These are phyloP conservation scores for Tetrastigma voinierianum DNA, from an alignment of 164 flowering plant genomes.

Conservation along the genomic window DNA sequence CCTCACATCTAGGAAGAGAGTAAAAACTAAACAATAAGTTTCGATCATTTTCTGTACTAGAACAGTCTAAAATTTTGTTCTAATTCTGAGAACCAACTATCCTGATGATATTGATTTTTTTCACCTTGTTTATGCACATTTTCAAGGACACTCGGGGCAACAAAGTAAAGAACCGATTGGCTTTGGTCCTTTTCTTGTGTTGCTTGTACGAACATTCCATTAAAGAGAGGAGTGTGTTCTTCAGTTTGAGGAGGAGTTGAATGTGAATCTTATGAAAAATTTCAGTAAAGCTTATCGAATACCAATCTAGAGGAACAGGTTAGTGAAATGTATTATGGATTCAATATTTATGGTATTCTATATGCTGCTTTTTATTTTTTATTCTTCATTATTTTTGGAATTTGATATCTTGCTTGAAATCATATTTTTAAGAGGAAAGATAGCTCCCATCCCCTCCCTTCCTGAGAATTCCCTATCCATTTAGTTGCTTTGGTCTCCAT, in stretches of 20 bases:
- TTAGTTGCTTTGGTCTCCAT: background rate
- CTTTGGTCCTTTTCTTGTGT: too few species aligned
- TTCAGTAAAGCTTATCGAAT: background rate
- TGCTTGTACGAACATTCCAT: background rate
- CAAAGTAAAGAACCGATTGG: too few species aligned
- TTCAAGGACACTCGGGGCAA: too few species aligned
- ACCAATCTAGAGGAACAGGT: constrained; percentile 27
- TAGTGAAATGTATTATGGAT: background rate
- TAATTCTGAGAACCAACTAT: too few species aligned
- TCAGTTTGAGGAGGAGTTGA: background rate
- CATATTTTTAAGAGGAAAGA: background rate
- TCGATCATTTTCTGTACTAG: too few species aligned
- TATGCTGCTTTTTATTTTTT: background rate
- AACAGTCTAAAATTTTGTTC: too few species aligned
- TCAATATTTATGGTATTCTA: background rate
- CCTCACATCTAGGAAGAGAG: too few species aligned
- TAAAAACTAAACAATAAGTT: too few species aligned
- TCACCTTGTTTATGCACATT: too few species aligned
- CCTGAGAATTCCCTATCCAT: background rate
- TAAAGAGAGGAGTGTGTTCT: background rate
- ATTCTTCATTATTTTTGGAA: background rate
- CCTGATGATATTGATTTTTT: too few species aligned
- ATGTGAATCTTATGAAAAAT: too few species aligned
- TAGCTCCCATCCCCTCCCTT: background rate
- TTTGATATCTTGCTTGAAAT: background rate